Evolutionary conservation across 2,329 filamentous ascomycete species (phyloP).

Genomic region (Neonectria faginata): DNA sequence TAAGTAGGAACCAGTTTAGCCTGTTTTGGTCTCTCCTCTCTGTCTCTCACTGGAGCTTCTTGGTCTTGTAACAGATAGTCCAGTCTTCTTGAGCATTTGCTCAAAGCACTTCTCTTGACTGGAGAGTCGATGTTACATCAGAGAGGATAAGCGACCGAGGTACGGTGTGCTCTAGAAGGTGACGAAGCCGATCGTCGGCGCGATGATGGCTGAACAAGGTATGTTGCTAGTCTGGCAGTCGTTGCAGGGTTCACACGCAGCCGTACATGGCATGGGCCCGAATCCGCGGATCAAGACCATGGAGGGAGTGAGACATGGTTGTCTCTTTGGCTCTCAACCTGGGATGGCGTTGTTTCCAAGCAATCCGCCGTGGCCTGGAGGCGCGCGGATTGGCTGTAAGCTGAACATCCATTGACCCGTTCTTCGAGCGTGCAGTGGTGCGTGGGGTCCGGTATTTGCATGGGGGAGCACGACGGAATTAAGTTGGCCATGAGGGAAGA

Average conservation of each 20-base stretch:
- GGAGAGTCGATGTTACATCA: too few species aligned
- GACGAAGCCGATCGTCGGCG: slow-evolving; percentile 17
- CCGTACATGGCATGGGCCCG: slow-evolving; percentile 27
- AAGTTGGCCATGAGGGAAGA: slow-evolving; percentile 25
- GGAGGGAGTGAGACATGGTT: slow-evolving; percentile 22
- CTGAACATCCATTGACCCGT: slow-evolving; percentile 15
- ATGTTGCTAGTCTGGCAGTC: slow-evolving; percentile 15
- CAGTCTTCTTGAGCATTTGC: neutral
- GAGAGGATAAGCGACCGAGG: neutral
- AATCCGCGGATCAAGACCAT: slow-evolving; percentile 26
- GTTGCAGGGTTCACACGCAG: slow-evolving; percentile 11
- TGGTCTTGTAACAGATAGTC: neutral
- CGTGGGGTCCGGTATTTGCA: slow-evolving; percentile 26
- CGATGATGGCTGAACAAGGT: slow-evolving; percentile 11
- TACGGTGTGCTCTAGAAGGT: neutral
- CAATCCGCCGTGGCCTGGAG: slow-evolving; percentile 9
- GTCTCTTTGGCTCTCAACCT: slow-evolving; percentile 14
- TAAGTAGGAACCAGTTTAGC: too few species aligned
- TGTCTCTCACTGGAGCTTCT: neutral
- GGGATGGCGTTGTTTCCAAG: slow-evolving; percentile 16
- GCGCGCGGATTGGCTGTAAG: slow-evolving; percentile 18
- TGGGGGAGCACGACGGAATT: slow-evolving; percentile 17
- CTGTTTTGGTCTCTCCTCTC: too few species aligned
- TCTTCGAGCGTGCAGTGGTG: slow-evolving; percentile 17
- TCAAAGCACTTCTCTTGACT: neutral